phyloP scores from a whole-genome alignment of 768 basidiomycete genomes.

The Lentinula boryana region DNA sequence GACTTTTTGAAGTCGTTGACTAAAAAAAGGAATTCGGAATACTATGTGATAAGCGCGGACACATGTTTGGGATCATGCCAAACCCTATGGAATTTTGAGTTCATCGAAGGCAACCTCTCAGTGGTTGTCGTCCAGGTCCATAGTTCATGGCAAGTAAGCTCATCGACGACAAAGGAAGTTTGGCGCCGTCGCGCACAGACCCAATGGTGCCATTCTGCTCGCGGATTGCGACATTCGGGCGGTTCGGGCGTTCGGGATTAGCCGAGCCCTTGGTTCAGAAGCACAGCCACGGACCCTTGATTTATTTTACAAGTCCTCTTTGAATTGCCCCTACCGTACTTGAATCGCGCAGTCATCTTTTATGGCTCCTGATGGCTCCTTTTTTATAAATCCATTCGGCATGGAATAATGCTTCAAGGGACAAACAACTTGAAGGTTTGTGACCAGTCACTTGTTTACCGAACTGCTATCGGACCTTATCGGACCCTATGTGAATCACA shows the following conservation, averaged over 20 bases:
- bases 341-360: neutral
- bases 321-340: neutral
- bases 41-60: neutral
- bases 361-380: neutral
- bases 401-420: neutral
- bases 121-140: neutral
- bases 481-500: neutral
- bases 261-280: too few species aligned
- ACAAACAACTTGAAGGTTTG: neutral
- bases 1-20: neutral
- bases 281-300: too few species aligned
- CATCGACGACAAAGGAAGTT: neutral
- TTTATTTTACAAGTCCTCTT: neutral
- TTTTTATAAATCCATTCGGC: neutral
- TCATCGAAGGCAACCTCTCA: neutral
- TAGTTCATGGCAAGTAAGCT: neutral
- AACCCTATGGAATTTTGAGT: neutral
- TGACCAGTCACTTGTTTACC: neutral
- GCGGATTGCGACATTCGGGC: constrained; percentile 1
- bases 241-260: neutral
- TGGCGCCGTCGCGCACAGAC: neutral
- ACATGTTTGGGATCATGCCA: neutral
- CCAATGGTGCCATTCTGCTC: neutral
- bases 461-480: neutral
- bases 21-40: neutral